Percentiles rank a stretch among this genome's conserved stretches.
These are phyloP conservation scores for Verticillium albo-atrum DNA, from an alignment of 2,329 filamentous ascomycete genomes.

Conservation along the genomic window DNA sequence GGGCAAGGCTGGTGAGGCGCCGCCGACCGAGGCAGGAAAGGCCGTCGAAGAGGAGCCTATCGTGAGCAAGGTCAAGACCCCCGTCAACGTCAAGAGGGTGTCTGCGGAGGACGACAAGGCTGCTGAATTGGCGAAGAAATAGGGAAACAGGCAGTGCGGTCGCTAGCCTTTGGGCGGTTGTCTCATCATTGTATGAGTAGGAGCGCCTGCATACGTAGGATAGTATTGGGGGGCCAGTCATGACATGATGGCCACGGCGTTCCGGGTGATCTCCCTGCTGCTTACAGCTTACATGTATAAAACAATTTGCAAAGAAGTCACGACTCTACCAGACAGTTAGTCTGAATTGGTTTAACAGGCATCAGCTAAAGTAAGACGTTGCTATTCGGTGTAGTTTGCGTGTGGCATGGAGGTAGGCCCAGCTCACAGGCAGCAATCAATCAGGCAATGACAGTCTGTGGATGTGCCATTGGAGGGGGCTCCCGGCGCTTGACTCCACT, in stretches of 20 bases:
- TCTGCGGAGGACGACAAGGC: not conserved
- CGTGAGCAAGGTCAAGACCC: constrained; percentile 7
- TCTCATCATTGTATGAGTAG: not conserved
- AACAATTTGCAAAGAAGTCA: not conserved
- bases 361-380: no score
- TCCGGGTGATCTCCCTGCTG: not conserved
- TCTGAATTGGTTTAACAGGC: no score
- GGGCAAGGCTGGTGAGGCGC: constrained; percentile 10
- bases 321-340: not conserved
- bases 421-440: not conserved
- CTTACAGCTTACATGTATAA: not conserved
- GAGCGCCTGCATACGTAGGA: not conserved
- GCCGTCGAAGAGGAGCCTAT: constrained; percentile 6
- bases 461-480: not conserved
- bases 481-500: not conserved
- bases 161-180: not conserved
- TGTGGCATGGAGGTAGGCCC: not conserved
- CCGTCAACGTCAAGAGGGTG: constrained; percentile 12
- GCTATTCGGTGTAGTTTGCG: no score
- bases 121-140: constrained; percentile 10
- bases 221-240: not conserved
- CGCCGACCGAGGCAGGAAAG: not conserved
- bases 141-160: not conserved
- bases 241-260: not conserved
- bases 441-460: not conserved